phyloP scores from a whole-genome alignment of 805 yeast genomes.

The Pichia nanzhaoensis region DNA sequence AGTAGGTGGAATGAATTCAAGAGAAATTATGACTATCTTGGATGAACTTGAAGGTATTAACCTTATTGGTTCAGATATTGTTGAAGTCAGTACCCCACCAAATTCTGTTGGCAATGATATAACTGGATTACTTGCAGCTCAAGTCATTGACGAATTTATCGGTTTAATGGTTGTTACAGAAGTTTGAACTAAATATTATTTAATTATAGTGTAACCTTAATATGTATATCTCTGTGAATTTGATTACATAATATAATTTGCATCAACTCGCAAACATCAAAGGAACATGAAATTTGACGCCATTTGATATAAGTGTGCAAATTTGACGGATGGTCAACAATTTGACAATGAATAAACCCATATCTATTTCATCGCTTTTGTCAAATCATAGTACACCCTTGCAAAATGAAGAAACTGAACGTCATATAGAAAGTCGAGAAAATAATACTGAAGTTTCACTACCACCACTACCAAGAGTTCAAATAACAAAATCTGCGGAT shows the following conservation, averaged over 20 bases:
- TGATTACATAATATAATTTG: no score
- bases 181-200: no score
- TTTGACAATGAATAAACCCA: background rate
- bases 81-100: conserved; percentile 61
- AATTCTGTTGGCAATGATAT: conserved; percentile 54
- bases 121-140: conserved; percentile 61
- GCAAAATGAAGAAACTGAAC: no score
- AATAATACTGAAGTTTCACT: background rate
- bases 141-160: conserved; percentile 46
- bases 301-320: no score
- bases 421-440: no score
- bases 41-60: conserved; percentile 56
- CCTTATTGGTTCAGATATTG: conserved; percentile 69
- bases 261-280: no score
- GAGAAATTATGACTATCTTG: conserved; percentile 55
- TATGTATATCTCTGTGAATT: no score
- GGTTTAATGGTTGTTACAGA: conserved; percentile 39
- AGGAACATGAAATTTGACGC: no score
- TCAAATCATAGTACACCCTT: background rate
- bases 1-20: conserved; percentile 63
- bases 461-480: background rate
- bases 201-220: no score
- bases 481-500: background rate
- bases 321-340: no score
- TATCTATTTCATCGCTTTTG: background rate